phyloP scores from a whole-genome alignment of 2,329 filamentous ascomycete genomes.

The Trichophyton verrucosum region DNA sequence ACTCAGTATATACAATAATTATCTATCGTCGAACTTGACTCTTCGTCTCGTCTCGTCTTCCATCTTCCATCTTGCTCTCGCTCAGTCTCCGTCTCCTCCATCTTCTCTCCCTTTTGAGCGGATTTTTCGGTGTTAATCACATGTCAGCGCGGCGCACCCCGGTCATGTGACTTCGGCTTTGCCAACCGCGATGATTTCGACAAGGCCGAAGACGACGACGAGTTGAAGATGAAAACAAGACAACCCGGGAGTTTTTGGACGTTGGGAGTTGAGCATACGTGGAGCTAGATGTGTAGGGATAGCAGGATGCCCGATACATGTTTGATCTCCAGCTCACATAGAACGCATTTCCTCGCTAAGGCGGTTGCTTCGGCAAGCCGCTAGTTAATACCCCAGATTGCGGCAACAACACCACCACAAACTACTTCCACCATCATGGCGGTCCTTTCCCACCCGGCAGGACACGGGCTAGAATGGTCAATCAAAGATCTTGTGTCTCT shows the following conservation, averaged over 20 bases:
- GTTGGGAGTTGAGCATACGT: not conserved
- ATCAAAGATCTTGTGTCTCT: conserved; percentile 53
- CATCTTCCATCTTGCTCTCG: not conserved
- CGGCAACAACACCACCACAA: no score
- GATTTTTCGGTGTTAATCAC: conserved; percentile 2
- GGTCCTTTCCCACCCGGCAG: conserved; percentile 57
- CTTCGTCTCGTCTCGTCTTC: not conserved
- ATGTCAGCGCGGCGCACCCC: not conserved
- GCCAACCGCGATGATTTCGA: not conserved
- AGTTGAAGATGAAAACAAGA: not conserved
- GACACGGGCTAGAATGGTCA: conserved; percentile 46
- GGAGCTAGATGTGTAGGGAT: not conserved
- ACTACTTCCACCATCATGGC: conserved; percentile 44
- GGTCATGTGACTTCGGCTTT: conserved; percentile 5
- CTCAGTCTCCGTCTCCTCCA: not conserved
- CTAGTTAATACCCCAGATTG: not conserved
- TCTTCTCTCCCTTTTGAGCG: not conserved
- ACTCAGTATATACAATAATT: not conserved
- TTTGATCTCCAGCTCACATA: not conserved
- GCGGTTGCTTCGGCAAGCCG: not conserved
- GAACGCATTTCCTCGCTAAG: not conserved
- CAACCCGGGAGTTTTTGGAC: not conserved
- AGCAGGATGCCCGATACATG: not conserved
- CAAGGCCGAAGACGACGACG: not conserved
- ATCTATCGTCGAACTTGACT: not conserved